Evolutionary conservation across 148 eudicot species (phyloP), one percentile per base, ranked within the genome.

Genomic region (Amaranthus cruentus): DNA sequence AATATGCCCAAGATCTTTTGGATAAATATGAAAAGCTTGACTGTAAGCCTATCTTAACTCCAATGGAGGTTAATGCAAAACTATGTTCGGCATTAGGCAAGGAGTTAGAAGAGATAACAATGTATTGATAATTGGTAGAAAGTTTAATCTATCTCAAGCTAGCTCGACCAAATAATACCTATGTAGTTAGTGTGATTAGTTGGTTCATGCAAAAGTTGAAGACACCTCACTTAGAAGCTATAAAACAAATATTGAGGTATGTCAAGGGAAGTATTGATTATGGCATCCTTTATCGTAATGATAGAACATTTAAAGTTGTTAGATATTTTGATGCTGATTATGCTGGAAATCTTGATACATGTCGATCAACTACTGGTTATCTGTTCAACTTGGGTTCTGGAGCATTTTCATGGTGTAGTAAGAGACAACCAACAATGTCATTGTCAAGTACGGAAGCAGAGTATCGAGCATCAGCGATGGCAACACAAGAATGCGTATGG

Each of bases 1-100:
- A 76, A 67, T 75, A 75, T 56, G 62, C 18, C 18, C 18, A 70
- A 62, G 75, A 77, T 56, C 53, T 72, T 9, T 58, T 78, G 10
- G 6, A 72, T 18, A 78, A 66, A 10, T 72, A 5, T 61, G 62
- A 10, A 0, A 66, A 72, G 68, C 73, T 72, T 56, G 72, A 66
- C 0, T 78, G 60, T 75, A 78, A 72, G 57, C 72, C 76, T 9
- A 66, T 66, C 13, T 65, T 66, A 1, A 77, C 47, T 1, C 64
- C 72, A 0, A 66, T 77, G 65, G 76, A 71, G 12, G 60, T 5
- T 2, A 55, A 65, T 8, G 4, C 42, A 0, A 77, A 43, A 43
- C 28, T 62, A 2, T 71, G 70, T 13, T 18, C 76, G n/a, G 14
- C 1, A 14, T 44, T 65, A 49, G 59, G 76, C 9, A 66, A 52